A percentile compares a stretch with the other conserved stretches of the same genome.
These are phyloP conservation scores for Marchantia polymorpha DNA, from an alignment of 225 moss, liverwort and hornwort species.

Conservation along the genomic window DNA sequence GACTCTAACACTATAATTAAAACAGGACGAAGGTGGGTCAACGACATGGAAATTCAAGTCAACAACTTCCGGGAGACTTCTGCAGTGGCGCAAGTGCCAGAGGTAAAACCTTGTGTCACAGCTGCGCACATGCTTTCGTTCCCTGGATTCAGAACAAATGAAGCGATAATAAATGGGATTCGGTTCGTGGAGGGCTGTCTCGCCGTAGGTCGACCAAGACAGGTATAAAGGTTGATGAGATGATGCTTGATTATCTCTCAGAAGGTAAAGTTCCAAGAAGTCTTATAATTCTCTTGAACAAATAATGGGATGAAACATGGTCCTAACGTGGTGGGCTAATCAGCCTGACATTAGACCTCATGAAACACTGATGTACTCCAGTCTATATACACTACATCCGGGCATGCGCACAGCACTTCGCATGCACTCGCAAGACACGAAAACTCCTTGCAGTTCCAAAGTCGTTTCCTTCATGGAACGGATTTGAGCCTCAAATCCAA, in stretches of 20 bases:
- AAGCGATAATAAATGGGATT: not conserved
- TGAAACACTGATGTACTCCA: conserved; percentile 18
- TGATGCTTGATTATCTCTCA: conserved; percentile 8
- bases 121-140: not conserved
- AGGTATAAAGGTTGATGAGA: not conserved
- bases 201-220: not conserved
- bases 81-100: no score
- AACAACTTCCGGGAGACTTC: no score
- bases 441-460: conserved; percentile 17
- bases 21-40: no score
- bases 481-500: not conserved
- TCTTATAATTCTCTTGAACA: conserved; percentile 22
- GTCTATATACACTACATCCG: conserved; percentile 34
- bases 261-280: conserved; percentile 5
- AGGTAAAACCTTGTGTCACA: no score
- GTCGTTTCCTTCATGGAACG: not conserved
- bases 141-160: not conserved
- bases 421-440: conserved; percentile 27
- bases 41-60: no score
- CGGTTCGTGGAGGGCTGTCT: not conserved
- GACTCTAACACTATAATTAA: no score
- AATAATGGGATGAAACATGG: conserved; percentile 25
- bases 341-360: conserved; percentile 19
- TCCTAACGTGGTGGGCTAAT: conserved; percentile 24
- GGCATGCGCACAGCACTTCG: conserved; percentile 28